phyloP scores from a whole-genome alignment of 2,329 filamentous ascomycete genomes.

The Phialophora chinensis region DNA sequence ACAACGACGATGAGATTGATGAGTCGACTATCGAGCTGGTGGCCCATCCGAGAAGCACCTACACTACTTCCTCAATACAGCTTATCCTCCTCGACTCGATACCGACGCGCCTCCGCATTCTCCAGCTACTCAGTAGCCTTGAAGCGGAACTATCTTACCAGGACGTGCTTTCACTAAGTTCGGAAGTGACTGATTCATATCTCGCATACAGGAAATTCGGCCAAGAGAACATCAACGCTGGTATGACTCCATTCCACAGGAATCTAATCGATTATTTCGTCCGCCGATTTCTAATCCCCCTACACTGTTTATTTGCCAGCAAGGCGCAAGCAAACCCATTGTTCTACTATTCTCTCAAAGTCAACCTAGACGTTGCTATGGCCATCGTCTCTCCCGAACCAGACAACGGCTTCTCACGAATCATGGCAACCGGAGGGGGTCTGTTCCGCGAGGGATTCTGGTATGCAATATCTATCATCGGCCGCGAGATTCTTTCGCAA shows the following conservation, averaged over 20 bases:
- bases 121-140: conserved; percentile 43
- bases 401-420: conserved; percentile 40
- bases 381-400: conserved; percentile 45
- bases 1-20: conserved; percentile 45
- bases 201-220: conserved; percentile 38
- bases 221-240: conserved; percentile 27
- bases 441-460: conserved; percentile 47
- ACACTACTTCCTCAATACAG: conserved; percentile 41
- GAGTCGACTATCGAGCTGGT: conserved; percentile 32
- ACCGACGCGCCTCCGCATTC: conserved; percentile 31
- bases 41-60: conserved; percentile 27
- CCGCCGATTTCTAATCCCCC: conserved; percentile 61
- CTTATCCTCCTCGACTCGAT: conserved; percentile 35
- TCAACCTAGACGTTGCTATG: conserved; percentile 46
- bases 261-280: conserved; percentile 60
- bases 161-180: conserved; percentile 41
- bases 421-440: conserved; percentile 44
- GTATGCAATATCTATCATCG: conserved; percentile 51
- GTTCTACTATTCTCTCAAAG: conserved; percentile 48
- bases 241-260: conserved; percentile 48
- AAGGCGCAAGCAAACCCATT: conserved; percentile 44
- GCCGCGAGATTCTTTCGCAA: conserved; percentile 55
- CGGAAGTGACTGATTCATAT: conserved; percentile 41
- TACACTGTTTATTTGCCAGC: conserved; percentile 55
- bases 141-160: conserved; percentile 43